Evolutionary conservation across 139 green algal species (phyloP).

Genomic region (Chlorella sp.): DNA sequence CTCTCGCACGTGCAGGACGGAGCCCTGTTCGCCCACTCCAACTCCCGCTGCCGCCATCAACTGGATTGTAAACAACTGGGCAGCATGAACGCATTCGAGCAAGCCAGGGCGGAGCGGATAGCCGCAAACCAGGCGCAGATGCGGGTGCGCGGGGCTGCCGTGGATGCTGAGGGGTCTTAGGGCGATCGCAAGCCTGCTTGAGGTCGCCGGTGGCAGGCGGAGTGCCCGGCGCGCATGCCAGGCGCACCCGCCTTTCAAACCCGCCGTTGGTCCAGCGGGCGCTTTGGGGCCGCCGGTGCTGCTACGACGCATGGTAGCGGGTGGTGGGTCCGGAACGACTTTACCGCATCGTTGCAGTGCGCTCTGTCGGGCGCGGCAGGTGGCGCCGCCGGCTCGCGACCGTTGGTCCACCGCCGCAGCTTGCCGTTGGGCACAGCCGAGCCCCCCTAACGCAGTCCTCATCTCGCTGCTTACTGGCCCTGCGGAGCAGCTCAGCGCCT

Average conservation of each 20-base stretch:
- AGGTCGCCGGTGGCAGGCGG: neutral
- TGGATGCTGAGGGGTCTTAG: neutral
- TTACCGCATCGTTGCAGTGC: neutral
- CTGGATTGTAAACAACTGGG: no score
- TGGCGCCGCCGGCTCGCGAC: neutral
- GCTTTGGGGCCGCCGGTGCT: neutral
- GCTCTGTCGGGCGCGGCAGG: neutral
- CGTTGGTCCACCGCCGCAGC: neutral
- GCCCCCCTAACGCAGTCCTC: no score
- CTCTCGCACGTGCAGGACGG: no score
- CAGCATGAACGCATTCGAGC: slow-evolving; percentile 59
- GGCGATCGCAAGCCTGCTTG: no score
- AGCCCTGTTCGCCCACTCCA: no score
- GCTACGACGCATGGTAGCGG: neutral
- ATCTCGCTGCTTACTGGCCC: neutral
- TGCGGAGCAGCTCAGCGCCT: no score
- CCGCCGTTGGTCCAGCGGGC: neutral
- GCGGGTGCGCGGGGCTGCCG: slow-evolving; percentile 30
- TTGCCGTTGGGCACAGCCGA: neutral
- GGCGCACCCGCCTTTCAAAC: neutral
- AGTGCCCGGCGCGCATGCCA: neutral
- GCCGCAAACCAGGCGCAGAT: slow-evolving; percentile 60
- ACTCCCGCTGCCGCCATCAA: no score
- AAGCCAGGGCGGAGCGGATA: slow-evolving; percentile 54
- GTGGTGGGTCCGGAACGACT: neutral